Evolutionary conservation across 2,329 filamentous ascomycete species (phyloP).

Genomic region (Sporothrix brunneoviolacea): DNA sequence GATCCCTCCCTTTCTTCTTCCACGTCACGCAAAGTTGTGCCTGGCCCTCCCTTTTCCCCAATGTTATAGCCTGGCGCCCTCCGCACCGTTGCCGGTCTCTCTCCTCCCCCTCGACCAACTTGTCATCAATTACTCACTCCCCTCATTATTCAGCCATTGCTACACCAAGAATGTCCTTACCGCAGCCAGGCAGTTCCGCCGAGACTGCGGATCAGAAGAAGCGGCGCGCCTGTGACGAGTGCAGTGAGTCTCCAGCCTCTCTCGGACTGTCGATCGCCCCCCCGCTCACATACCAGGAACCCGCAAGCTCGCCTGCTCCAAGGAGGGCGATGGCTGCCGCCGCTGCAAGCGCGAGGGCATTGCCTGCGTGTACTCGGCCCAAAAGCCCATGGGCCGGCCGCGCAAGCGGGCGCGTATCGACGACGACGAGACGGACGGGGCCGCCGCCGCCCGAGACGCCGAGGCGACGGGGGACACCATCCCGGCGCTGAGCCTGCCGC

Average conservation of each 20-base stretch:
- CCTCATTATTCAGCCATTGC: too few species aligned
- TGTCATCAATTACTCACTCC: too few species aligned
- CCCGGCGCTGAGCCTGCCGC: too few species aligned
- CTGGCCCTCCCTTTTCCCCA: too few species aligned
- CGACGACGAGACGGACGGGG: constrained; percentile 8
- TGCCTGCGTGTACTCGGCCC: constrained; percentile 53
- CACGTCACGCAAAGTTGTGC: neutral
- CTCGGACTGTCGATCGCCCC: neutral
- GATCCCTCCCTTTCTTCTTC: neutral
- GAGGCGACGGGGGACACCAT: too few species aligned
- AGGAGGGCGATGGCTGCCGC: constrained; percentile 52
- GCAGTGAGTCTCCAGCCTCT: constrained; percentile 42
- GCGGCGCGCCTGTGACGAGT: constrained; percentile 60
- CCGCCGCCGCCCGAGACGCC: neutral
- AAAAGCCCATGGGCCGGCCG: constrained; percentile 61
- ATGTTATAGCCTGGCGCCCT: too few species aligned
- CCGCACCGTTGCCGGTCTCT: too few species aligned
- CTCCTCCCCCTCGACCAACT: neutral
- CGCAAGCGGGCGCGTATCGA: constrained; percentile 46
- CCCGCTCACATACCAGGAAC: constrained; percentile 36
- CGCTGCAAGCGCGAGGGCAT: constrained; percentile 53
- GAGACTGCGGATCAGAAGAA: constrained; percentile 30
- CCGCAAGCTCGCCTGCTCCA: constrained; percentile 59
- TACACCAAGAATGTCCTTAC: neutral
- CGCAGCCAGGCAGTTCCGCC: neutral